Percentiles rank a stretch among this genome's conserved stretches.
Conservation (phyloP, 306 rosid species). For the Lathyrus sativus region DNA sequence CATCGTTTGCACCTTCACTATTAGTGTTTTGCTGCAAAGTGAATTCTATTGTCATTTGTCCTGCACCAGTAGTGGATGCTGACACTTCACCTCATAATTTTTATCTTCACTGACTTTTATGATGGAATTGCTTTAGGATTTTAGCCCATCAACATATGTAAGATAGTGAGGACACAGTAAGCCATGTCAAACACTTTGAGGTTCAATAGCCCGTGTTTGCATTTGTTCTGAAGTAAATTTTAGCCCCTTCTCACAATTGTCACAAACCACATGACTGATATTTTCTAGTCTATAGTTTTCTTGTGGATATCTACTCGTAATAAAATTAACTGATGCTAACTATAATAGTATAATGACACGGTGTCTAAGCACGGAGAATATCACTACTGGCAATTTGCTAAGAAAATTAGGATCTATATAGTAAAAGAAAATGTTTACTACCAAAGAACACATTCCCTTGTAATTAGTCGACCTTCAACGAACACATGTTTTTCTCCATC, state of each 20-base stretch:
- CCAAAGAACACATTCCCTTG: not conserved
- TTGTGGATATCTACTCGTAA: not conserved
- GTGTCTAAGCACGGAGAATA: not conserved
- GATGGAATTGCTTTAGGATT: constrained; percentile 2
- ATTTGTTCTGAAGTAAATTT: not conserved
- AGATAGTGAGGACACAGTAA: not conserved
- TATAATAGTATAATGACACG: not conserved
- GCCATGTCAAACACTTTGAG: constrained; percentile 10
- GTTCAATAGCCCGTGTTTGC: not conserved
- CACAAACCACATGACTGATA: constrained; percentile 19
- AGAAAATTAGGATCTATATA: not conserved
- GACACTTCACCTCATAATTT: not conserved
- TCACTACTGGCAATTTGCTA: constrained; percentile 4
- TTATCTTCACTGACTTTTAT: not conserved
- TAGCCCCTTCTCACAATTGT: not conserved
- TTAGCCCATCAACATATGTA: constrained; percentile 3
- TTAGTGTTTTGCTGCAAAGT: not conserved
- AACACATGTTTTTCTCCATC: constrained; percentile 17
- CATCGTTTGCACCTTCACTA: not conserved
- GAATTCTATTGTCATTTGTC: not conserved
- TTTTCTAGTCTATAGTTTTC: constrained; percentile 6
- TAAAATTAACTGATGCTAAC: not conserved
- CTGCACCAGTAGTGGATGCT: not conserved
- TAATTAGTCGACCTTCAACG: constrained; percentile 15
- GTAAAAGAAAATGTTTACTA: not conserved